Evolutionary conservation across 164 flowering plant genomes (phyloP).

Genomic region (Vitis cinerea): DNA sequence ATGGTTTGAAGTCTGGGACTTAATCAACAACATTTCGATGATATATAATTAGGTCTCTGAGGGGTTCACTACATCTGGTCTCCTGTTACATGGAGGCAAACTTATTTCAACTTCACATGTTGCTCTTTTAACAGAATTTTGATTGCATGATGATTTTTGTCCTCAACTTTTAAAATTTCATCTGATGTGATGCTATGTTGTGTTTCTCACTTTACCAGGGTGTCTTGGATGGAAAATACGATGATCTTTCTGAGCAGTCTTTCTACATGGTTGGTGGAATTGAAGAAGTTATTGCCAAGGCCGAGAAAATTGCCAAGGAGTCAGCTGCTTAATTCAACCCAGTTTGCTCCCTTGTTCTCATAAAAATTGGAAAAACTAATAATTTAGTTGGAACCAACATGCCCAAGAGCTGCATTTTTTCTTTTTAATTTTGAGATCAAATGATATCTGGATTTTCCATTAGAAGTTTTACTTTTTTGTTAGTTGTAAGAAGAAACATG

Average conservation of each 20-base stretch:
- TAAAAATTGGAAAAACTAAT: slow-evolving; percentile 40
- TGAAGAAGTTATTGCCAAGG: slow-evolving; percentile 95
- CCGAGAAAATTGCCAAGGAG: slow-evolving; percentile 95
- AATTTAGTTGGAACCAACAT: slow-evolving; percentile 42
- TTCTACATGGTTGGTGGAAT: slow-evolving; percentile 99
- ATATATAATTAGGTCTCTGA: no score
- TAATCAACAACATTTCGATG: no score
- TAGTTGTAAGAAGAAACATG: no score
- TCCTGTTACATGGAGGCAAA: no score
- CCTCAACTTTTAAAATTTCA: no score
- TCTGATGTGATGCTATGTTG: background rate
- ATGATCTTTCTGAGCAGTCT: slow-evolving; percentile 90
- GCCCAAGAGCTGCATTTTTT: slow-evolving; percentile 24
- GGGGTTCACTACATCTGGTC: no score
- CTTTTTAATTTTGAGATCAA: slow-evolving; percentile 32
- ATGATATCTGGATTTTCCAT: background rate
- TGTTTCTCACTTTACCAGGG: slow-evolving; percentile 43
- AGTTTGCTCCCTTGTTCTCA: slow-evolving; percentile 17
- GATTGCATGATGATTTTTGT: no score
- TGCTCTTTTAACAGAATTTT: no score
- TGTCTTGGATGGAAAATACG: slow-evolving; percentile 93
- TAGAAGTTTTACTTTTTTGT: no score
- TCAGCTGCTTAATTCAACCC: slow-evolving; percentile 41
- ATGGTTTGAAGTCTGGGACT: no score
- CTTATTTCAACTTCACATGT: no score